Evolutionary conservation across 768 basidiomycete species (phyloP).

Genomic region (Serendipita indica): DNA sequence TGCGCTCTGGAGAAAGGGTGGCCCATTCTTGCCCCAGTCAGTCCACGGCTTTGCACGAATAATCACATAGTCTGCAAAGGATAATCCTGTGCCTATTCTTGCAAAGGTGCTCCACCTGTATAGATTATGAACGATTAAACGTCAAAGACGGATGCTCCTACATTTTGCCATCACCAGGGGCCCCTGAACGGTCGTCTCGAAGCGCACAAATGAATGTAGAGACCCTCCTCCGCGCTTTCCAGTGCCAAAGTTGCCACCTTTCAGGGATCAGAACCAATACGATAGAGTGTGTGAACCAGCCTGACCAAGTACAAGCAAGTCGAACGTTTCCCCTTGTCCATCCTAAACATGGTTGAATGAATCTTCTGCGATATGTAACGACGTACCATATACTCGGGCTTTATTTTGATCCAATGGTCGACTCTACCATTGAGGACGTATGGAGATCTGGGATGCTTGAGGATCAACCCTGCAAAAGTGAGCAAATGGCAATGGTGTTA

Average conservation of each 20-base stretch:
- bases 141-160: slow-evolving; percentile 21
- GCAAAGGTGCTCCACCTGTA: slow-evolving; percentile 73
- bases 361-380: background rate
- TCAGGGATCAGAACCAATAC: background rate
- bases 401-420: slow-evolving; percentile 88
- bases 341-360: slow-evolving; percentile 33
- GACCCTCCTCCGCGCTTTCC: slow-evolving; percentile 74
- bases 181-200: slow-evolving; percentile 48
- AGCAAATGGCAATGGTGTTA: no score
- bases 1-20: slow-evolving; percentile 49
- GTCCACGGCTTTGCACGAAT: slow-evolving; percentile 75
- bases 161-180: slow-evolving; percentile 48
- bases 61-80: slow-evolving; percentile 76
- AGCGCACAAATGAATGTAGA: slow-evolving; percentile 85
- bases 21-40: slow-evolving; percentile 55
- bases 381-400: slow-evolving; percentile 73
- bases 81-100: slow-evolving; percentile 80
- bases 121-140: background rate
- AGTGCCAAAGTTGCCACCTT: slow-evolving; percentile 78
- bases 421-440: slow-evolving; percentile 82
- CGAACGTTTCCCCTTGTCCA: slow-evolving; percentile 84
- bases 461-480: slow-evolving; percentile 84
- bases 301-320: slow-evolving; percentile 78
- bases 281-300: slow-evolving; percentile 10
- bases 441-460: slow-evolving; percentile 68